Evolutionary conservation across 352 stramenopile species (phyloP).

Genomic region (Globisporangium sylvaticum): DNA sequence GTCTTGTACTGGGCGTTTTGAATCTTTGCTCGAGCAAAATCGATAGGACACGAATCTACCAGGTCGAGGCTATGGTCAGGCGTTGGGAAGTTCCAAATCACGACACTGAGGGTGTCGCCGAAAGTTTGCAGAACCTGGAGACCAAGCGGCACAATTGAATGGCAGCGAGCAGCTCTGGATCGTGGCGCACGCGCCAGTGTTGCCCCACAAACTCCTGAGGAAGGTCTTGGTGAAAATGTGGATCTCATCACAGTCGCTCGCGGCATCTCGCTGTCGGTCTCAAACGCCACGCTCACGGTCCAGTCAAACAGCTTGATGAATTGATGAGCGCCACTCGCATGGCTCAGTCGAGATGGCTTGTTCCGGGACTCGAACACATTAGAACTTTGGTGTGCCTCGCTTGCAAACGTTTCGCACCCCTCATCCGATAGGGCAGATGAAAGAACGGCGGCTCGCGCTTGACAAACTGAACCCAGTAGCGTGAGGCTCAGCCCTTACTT

Average conservation of each 20-base stretch:
- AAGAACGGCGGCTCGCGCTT: background rate
- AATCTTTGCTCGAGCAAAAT: background rate
- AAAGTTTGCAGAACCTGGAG: background rate
- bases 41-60: background rate
- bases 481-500: background rate
- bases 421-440: background rate
- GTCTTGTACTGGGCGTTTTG: background rate
- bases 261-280: background rate
- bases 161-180: background rate
- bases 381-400: too few species aligned
- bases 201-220: too few species aligned
- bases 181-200: background rate
- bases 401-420: background rate
- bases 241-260: background rate
- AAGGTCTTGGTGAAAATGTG: too few species aligned
- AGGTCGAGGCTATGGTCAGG: background rate
- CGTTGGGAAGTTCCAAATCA: background rate
- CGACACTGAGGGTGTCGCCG: background rate
- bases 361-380: background rate
- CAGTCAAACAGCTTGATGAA: background rate
- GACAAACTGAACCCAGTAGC: background rate
- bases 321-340: background rate
- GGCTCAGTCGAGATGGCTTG: background rate
- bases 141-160: background rate
- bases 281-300: background rate